Conservation (phyloP, 352 stramenopile genomes). For the Thalassiosira hispida region DNA sequence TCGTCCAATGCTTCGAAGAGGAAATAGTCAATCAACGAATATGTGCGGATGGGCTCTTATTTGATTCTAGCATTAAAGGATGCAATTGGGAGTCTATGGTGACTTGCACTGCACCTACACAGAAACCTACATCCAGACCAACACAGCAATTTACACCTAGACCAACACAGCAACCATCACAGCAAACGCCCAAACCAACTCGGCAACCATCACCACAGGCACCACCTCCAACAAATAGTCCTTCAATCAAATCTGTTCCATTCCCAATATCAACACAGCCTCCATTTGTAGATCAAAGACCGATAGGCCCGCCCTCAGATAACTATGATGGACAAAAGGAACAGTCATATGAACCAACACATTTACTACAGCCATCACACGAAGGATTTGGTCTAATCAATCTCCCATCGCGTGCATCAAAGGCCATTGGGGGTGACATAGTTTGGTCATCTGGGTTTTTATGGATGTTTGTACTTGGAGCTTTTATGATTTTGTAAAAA, state of each 20-base stretch:
- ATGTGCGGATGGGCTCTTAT: neutral
- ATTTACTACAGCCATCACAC: neutral
- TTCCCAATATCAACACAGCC: neutral
- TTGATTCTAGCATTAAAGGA: neutral
- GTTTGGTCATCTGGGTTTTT: no score
- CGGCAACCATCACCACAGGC: neutral
- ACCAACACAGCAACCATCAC: neutral
- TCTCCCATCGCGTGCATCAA: neutral
- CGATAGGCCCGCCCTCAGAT: neutral
- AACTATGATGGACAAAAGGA: neutral
- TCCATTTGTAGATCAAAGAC: neutral
- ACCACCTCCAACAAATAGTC: neutral
- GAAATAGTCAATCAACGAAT: neutral
- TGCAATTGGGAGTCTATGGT: slow-evolving; percentile 1
- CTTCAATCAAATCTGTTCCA: neutral
- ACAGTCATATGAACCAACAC: neutral
- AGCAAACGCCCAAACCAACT: neutral
- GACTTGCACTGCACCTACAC: slow-evolving; percentile 5
- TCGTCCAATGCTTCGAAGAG: neutral
- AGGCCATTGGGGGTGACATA: neutral
- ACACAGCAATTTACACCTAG: neutral
- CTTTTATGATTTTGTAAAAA: no score
- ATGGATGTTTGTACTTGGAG: no score
- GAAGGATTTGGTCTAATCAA: neutral
- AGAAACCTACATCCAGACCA: slow-evolving; percentile 3